Evolutionary conservation across 257 asterid species (phyloP), one percentile per base, ranked within the genome.

Genomic region (Solanum pinnatisectum): DNA sequence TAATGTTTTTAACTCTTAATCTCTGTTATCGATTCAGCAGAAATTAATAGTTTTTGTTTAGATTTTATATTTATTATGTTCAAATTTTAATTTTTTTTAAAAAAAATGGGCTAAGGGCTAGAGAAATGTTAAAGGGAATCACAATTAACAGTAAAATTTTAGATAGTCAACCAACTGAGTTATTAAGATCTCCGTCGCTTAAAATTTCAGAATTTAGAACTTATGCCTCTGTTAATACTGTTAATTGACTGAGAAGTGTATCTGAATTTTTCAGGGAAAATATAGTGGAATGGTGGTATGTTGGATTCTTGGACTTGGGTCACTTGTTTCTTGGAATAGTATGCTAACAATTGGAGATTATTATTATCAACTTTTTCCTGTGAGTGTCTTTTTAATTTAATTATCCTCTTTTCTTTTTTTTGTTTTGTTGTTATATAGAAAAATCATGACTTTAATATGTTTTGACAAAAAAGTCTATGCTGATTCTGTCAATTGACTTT

Each of bases 241-340:
- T 12, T 14, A n/a, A 30, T 42, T 78, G 67, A 79, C 5, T 27
- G 39, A 27, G 25, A 44, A 27, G 6, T 44, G 25, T 44, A 27
- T 79, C 9, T 79, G 40, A 42, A 15, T 30, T 78, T 89, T 89
- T 33, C 94, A 95, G 98, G 98, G 98, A 8, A 96, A 92, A 67
- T 30, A 12, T 36, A 73, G n/a, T 88, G 99, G 96, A 88, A 89
- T 90, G 74, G 60, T 93, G 8, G 96, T 94, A 3, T 95, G 96
- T 84, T 95, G 93, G 92, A 92, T 96, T 92, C 96, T 96, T 85
- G 99, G 99, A 56, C 86, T 96, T 71, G 98, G 98, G 59, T 90
- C 98, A 25, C 98, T 95, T 39, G 90, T 95, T 27, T 89, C 99
- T 44, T 95, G 98, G 98, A 94, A 94, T 56, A 94, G 98, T 78